Evolutionary conservation across 1,284 basidiomycete genomes (phyloP).

Genomic region (Ustilago curta): DNA sequence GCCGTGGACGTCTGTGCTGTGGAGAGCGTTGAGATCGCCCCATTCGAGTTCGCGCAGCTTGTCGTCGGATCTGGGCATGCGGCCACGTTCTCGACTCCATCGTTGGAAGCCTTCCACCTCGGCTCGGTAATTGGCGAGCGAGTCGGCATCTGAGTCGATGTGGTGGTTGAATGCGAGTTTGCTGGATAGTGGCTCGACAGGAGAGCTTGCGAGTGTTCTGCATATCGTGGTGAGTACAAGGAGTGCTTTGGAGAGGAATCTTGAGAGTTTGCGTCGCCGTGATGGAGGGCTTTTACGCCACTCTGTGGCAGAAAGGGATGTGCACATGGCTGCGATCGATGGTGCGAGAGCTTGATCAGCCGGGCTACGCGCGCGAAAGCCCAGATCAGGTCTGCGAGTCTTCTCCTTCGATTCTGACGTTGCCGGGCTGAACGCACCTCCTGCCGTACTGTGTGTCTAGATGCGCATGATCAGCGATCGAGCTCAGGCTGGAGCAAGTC

Average conservation of each 20-base stretch:
- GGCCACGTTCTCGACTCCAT: slow-evolving; percentile 51
- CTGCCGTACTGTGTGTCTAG: background rate
- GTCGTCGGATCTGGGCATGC: slow-evolving; percentile 56
- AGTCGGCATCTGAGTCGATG: slow-evolving; percentile 33
- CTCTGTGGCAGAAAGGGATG: background rate
- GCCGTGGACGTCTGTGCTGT: slow-evolving; percentile 83
- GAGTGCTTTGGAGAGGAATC: slow-evolving; percentile 7
- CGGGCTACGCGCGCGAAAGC: background rate
- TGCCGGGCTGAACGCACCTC: slow-evolving; percentile 9
- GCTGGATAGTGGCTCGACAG: slow-evolving; percentile 35
- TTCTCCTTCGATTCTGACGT: background rate
- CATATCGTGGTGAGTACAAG: slow-evolving; percentile 17
- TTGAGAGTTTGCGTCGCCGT: background rate
- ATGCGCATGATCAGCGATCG: slow-evolving; percentile 1
- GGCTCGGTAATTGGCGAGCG: slow-evolving; percentile 40
- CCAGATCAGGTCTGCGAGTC: background rate
- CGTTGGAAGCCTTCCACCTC: slow-evolving; percentile 48
- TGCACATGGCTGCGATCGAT: background rate
- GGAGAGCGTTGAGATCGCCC: slow-evolving; percentile 82
- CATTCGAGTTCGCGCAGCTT: slow-evolving; percentile 74
- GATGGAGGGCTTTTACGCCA: background rate
- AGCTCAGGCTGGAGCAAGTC: background rate
- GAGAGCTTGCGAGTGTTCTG: slow-evolving; percentile 21
- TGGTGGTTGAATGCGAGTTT: slow-evolving; percentile 39
- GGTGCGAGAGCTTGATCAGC: background rate